These are phyloP conservation scores for Xenosphaeropsis pyriputrescens DNA, from an alignment of 2,329 filamentous ascomycete species.

Conservation along the genomic window DNA sequence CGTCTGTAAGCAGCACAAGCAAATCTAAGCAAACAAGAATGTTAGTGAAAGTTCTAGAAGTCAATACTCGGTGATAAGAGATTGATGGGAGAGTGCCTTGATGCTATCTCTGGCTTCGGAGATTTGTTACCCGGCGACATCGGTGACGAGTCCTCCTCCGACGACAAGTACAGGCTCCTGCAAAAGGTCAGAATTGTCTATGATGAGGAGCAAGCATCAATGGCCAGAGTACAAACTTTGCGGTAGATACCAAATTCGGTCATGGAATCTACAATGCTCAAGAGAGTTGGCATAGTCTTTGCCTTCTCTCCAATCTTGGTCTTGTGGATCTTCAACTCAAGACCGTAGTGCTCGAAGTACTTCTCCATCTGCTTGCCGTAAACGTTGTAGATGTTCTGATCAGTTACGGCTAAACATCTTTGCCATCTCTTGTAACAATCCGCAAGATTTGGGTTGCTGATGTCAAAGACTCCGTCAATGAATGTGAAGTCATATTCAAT, in stretches of 20 bases:
- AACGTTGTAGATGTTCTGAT: slow-evolving; percentile 54
- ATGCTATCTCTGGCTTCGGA: slow-evolving; percentile 8
- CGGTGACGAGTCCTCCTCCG: slow-evolving; percentile 56
- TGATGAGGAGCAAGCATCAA: background rate
- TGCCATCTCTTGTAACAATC: slow-evolving; percentile 51
- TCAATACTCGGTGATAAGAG: background rate
- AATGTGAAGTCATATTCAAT: slow-evolving; percentile 66
- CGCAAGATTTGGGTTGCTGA: slow-evolving; percentile 43
- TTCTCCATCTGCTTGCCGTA: slow-evolving; percentile 51
- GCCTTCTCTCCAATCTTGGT: slow-evolving; percentile 65
- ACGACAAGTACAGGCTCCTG: slow-evolving; percentile 51
- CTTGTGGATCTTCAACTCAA: slow-evolving; percentile 52
- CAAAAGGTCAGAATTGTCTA: background rate
- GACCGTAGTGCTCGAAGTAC: slow-evolving; percentile 51
- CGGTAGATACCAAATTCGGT: slow-evolving; percentile 56
- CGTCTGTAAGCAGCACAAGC: slow-evolving; percentile 58
- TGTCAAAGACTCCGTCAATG: slow-evolving; percentile 53
- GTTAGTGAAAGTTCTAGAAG: slow-evolving; percentile 7
- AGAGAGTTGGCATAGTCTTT: slow-evolving; percentile 55
- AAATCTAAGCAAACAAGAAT: slow-evolving; percentile 29
- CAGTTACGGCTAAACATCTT: slow-evolving; percentile 53
- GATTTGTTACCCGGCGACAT: slow-evolving; percentile 51
- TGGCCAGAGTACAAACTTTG: slow-evolving; percentile 26
- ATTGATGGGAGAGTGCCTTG: slow-evolving; percentile 18
- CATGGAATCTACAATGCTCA: slow-evolving; percentile 60